These are phyloP conservation scores for Paramecium pentaurelia DNA, from an alignment of 73 alveolate species.

Conservation along the genomic window DNA sequence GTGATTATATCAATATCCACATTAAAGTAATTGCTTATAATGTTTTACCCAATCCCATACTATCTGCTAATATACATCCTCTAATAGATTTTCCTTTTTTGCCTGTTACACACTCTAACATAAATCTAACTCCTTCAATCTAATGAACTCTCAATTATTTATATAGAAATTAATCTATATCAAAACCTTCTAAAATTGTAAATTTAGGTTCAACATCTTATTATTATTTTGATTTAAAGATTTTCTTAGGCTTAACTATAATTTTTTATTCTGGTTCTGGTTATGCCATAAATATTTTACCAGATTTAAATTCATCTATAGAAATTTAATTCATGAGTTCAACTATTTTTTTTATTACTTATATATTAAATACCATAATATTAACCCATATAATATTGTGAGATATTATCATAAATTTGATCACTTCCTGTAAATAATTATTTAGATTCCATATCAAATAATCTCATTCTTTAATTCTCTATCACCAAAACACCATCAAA, in stretches of 20 bases:
- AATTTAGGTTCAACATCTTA: conserved; percentile 46
- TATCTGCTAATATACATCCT: conserved; percentile 71
- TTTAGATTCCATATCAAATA: neutral
- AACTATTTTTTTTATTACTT: neutral
- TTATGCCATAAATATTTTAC: neutral
- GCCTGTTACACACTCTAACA: conserved; percentile 58
- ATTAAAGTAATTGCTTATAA: conserved; percentile 56
- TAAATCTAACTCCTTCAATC: neutral
- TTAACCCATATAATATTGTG: neutral
- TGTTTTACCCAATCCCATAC: conserved; percentile 70
- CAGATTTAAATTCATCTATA: neutral
- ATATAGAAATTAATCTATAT: neutral
- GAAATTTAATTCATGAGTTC: neutral
- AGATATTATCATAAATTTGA: neutral
- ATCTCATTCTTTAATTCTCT: neutral
- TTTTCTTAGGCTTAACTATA: neutral
- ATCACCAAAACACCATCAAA: neutral
- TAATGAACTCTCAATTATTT: neutral
- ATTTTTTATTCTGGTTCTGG: neutral
- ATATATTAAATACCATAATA: neutral
- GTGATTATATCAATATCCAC: conserved; percentile 33
- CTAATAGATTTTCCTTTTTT: conserved; percentile 4
- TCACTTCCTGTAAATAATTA: neutral
- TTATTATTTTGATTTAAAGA: neutral
- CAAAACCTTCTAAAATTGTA: neutral